Base-by-base conservation (phyloP, 768 basidiomycete species). In the Xanthoconium stramineum region DNA sequence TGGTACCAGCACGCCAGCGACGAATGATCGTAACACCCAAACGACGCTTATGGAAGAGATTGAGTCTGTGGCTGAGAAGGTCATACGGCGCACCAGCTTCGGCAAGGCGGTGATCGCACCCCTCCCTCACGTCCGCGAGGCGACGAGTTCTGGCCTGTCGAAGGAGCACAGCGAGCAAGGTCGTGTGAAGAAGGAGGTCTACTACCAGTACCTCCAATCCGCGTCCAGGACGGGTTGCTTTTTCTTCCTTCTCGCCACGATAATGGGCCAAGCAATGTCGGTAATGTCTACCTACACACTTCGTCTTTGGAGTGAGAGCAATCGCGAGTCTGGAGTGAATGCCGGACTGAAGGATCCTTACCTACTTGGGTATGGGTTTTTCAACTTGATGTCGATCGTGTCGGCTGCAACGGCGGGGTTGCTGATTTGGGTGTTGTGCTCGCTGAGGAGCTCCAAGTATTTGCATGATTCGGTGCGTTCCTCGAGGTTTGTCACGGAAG, bases 271-370 rank as follows among this genome's bases (percentile, higher is more conserved):
- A 68, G 79, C 75, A 6, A 66, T 80, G 10, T 79, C 81, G 0
- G 83, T 94, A 32, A 52, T 79, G 11, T 80, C 82, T 0, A 89
- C 83, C 29, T 71, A 85, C 33, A 83, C 87, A 44, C 74, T 96
- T n/a, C 82, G 90, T 38, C 75, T 79, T 47, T 96, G 91, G 93
- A 86, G 88, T 9, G 88, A 93, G 66, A 82, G 85, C 57, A 95
- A 95, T 60, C 77, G 79, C 5, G 75, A 78, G 61, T 71, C 67
- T 1, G 87, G 86, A 11, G 70, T 69, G 44, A 90, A 88, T 51
- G 68, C 74, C 1, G 83, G 84, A 46, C 80, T 89, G 72, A 63
- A 72, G 37, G 74, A 78, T 57, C 65, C 69, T 51, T 88, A 84
- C 65, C 68, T 92, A 44, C 53, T 86, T 39, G 72, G 83, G 15